Evolutionary conservation across 306 rosid genomes (phyloP), one percentile per base, ranked within the genome.

Genomic region (Senna siamea): DNA sequence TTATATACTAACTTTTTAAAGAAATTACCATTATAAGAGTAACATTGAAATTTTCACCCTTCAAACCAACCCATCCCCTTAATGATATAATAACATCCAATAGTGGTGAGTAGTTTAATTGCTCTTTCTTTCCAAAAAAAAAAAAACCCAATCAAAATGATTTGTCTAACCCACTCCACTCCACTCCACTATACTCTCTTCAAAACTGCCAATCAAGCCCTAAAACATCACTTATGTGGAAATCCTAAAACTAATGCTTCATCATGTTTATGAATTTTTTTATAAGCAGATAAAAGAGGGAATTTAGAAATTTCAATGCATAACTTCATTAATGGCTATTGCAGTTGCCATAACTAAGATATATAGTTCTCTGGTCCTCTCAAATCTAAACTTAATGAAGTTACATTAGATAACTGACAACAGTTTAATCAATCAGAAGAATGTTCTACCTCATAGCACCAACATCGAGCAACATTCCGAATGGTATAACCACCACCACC

Each of bases 401-500:
- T 19, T 67, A 46, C 69, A 82, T n/a, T 75, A 47, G 57, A 61
- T 54, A 62, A 58, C 44, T 66, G 17, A 7, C 23, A 69, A 40
- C 5, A 65, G 71, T 63, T 46, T 62, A 69, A 68, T 47, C 20
- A 32, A 58, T 47, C 53, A 47, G 18, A 78, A 57, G 47, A 68
- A 44, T 40, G 78, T 32, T 18, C 48, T 85, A 89, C 97, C 97
- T 91, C 97, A 6, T 89, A 91, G 84, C 97, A 91, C 97, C 95
- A 91, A 77, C 97, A 91, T 2, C 97, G 92, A 75, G 97, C 95
- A 85, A 91, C 97, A 75, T 91, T 91, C 35, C 97, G 87, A 61
- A 91, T 91, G 76, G 97, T 91, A 70, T 91, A 91, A 80, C 97
- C 97, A 32, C 97, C 97, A 1, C 97, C 97, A 53, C 97, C 97